phyloP scores from a whole-genome alignment of 2,329 filamentous ascomycete genomes.

The Alternaria panax region DNA sequence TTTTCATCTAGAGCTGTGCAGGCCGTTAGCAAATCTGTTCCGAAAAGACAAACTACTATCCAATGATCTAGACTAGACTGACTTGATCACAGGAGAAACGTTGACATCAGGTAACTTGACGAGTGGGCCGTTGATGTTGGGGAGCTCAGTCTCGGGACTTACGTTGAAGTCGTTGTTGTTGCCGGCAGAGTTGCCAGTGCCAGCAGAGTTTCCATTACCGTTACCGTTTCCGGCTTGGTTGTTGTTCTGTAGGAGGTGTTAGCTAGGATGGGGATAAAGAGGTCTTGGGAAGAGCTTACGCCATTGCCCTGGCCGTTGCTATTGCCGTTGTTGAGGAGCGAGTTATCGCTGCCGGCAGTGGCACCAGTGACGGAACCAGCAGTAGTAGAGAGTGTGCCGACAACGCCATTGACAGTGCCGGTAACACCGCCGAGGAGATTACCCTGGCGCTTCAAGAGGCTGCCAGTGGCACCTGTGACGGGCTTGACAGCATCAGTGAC shows the following conservation, averaged over 20 bases:
- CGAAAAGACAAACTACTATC: neutral
- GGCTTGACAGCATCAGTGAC: neutral
- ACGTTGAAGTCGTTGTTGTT: conserved; percentile 25
- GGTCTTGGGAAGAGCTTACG: neutral
- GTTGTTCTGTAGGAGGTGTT: neutral
- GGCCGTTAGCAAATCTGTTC: neutral
- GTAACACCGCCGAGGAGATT: neutral
- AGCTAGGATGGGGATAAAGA: neutral
- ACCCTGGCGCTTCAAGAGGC: neutral
- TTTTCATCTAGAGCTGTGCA: neutral
- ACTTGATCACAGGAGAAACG: conserved; percentile 15
- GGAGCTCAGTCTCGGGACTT: conserved; percentile 14
- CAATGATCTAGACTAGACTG: conserved; percentile 7
- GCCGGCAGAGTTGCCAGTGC: conserved; percentile 12
- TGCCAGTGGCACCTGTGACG: neutral
- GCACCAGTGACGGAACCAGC: conserved; percentile 20
- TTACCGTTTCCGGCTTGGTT: conserved; percentile 9
- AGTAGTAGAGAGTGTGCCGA: conserved; percentile 4
- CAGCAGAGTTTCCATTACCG: conserved; percentile 18
- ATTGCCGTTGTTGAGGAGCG: conserved; percentile 8
- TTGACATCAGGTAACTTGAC: conserved; percentile 10
- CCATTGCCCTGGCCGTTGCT: conserved; percentile 15
- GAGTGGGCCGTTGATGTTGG: neutral
- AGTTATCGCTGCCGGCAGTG: conserved; percentile 11
- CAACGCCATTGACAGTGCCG: neutral